These are phyloP conservation scores for Platismatia glauca DNA, from an alignment of 495 filamentous ascomycete genomes.

Conservation along the genomic window DNA sequence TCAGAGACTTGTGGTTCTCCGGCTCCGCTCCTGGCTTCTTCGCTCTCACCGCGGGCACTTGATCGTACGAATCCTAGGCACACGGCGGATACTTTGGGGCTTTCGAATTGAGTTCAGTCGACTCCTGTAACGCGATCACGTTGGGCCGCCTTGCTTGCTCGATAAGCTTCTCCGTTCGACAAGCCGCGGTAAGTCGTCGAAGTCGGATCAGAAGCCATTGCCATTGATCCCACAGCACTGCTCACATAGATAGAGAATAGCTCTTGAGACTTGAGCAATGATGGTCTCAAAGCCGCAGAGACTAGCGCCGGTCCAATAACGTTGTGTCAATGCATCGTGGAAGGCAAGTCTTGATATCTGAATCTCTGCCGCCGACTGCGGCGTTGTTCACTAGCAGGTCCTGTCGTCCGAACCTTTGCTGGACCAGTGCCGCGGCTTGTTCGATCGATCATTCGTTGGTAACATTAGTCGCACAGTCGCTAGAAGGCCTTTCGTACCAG, in stretches of 20 bases:
- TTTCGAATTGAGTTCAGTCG: too few species aligned
- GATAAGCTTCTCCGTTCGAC: conserved; percentile 1
- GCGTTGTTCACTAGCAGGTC: conserved; percentile 30
- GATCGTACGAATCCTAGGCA: too few species aligned
- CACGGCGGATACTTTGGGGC: too few species aligned
- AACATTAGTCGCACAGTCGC: conserved; percentile 30
- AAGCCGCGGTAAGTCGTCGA: too few species aligned
- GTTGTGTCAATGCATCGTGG: conserved; percentile 22
- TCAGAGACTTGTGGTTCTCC: too few species aligned
- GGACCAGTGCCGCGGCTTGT: conserved; percentile 23
- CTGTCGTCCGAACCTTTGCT: conserved; percentile 26
- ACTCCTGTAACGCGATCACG: neutral
- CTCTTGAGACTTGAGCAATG: conserved; percentile 27
- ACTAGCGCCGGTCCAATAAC: conserved; percentile 29
- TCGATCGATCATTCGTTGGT: conserved; percentile 23
- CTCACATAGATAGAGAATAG: conserved; percentile 28
- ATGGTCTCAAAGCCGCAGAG: conserved; percentile 24
- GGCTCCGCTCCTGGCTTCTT: too few species aligned
- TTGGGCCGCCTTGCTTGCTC: conserved; percentile 4
- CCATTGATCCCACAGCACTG: conserved; percentile 17
- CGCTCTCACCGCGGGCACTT: too few species aligned
- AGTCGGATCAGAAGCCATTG: neutral
- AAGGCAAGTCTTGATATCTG: conserved; percentile 8
- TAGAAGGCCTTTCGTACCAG: neutral
- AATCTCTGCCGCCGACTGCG: conserved; percentile 13